Percentiles rank a stretch among this genome's conserved stretches.
phyloP scores from a whole-genome alignment of 164 flowering plant genomes.

The grape (Vitis vinifera) region DNA sequence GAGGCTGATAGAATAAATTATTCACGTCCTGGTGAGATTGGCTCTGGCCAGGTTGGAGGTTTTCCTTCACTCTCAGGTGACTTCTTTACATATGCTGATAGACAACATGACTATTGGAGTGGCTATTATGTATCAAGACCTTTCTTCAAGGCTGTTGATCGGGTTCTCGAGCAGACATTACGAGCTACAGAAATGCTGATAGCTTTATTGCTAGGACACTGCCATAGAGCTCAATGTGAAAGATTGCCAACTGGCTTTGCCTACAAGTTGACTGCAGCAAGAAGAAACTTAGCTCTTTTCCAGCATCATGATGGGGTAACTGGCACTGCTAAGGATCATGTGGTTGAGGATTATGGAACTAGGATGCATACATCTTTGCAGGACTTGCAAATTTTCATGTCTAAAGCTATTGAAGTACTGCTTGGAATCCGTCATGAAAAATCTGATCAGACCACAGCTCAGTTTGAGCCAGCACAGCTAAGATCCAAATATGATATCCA shows the following conservation, averaged over 20 bases:
- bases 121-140: constrained; percentile 99
- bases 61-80: constrained; percentile 95
- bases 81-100: constrained; percentile 96
- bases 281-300: constrained; percentile 94
- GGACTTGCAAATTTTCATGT: constrained; percentile 92
- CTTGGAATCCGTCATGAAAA: constrained; percentile 73
- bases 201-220: constrained; percentile 70
- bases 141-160: constrained; percentile 95
- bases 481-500: constrained; percentile 85
- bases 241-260: constrained; percentile 78
- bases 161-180: constrained; percentile 90
- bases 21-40: constrained; percentile 76
- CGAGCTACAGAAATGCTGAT: constrained; percentile 89
- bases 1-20: constrained; percentile 88
- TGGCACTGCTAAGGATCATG: constrained; percentile 97
- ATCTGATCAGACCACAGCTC: constrained; percentile 62
- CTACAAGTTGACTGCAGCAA: constrained; percentile 89
- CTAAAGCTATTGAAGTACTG: constrained; percentile 83
- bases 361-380: constrained; percentile 90
- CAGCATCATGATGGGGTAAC: constrained; percentile 99
- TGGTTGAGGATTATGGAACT: constrained; percentile 86
- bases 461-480: constrained; percentile 72
- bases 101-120: constrained; percentile 97
- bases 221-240: constrained; percentile 77
- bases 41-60: constrained; percentile 77